Conservation (phyloP, 1,284 basidiomycete genomes). For the Cystobasidium slooffiae region DNA sequence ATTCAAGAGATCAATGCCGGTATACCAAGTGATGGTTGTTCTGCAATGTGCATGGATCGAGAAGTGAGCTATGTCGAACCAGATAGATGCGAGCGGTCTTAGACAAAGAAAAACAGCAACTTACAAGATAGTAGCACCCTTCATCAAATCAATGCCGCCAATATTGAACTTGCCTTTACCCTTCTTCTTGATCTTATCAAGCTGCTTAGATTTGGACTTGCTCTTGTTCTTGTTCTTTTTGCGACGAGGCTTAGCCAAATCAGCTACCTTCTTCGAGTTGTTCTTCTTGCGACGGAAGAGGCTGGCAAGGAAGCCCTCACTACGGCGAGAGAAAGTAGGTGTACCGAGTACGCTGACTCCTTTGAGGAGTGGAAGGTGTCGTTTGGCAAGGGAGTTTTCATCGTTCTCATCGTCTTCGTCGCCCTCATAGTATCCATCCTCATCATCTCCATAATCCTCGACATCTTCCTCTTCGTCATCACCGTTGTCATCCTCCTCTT, state of each 20-base stretch:
- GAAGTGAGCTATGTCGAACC: background rate
- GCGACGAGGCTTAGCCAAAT: background rate
- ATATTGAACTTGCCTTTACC: constrained; percentile 6
- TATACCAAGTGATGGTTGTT: constrained; percentile 52
- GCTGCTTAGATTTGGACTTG: constrained; percentile 4
- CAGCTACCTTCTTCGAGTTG: constrained; percentile 6
- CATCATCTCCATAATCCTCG: background rate
- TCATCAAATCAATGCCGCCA: constrained; percentile 35
- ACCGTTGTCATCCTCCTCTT: constrained; percentile 4
- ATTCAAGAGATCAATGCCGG: constrained; percentile 48
- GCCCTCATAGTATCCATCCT: background rate
- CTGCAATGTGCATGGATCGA: background rate
- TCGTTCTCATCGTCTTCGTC: constrained; percentile 10
- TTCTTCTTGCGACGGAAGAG: constrained; percentile 31
- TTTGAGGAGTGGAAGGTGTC: background rate
- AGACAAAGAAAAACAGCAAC: background rate
- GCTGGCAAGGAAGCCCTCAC: constrained; percentile 6
- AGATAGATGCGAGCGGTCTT: too few relatives aligned
- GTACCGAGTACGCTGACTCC: constrained; percentile 20
- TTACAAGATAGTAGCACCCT: constrained; percentile 39
- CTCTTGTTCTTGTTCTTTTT: constrained; percentile 37
- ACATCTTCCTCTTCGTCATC: background rate
- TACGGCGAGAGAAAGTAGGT: constrained; percentile 18
- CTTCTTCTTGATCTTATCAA: background rate
- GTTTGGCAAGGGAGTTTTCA: constrained; percentile 9